These are phyloP conservation scores for Davidsoniella neocaledoniae DNA, from an alignment of 2,329 filamentous ascomycete genomes.

Conservation along the genomic window DNA sequence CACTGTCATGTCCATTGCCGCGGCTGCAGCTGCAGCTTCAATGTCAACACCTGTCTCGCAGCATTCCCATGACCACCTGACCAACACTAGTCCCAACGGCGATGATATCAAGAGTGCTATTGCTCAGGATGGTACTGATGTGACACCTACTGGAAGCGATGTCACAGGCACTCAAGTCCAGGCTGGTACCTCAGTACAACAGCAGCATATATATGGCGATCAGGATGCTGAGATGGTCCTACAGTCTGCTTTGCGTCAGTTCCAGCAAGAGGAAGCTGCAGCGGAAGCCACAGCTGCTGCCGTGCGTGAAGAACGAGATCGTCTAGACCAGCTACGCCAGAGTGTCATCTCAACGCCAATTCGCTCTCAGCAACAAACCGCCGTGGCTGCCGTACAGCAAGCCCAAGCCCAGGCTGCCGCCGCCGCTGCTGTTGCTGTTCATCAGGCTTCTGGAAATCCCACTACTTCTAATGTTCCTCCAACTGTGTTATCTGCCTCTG, in stretches of 20 bases:
- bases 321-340: conserved; percentile 24
- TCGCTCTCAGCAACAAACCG: conserved; percentile 12
- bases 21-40: conserved; percentile 15
- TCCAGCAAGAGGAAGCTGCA: conserved; percentile 42
- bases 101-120: neutral
- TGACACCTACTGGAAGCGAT: too few relatives aligned
- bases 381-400: conserved; percentile 8
- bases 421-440: too few relatives aligned
- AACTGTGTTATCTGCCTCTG: too few relatives aligned
- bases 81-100: neutral
- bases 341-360: conserved; percentile 10
- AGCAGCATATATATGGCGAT: conserved; percentile 25
- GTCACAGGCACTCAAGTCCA: too few relatives aligned
- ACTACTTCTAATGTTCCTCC: too few relatives aligned
- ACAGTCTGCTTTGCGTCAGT: conserved; percentile 40
- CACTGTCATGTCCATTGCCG: conserved; percentile 7
- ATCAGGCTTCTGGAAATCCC: too few relatives aligned
- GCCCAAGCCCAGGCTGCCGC: conserved; percentile 13
- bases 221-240: conserved; percentile 42
- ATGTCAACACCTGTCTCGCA: neutral
- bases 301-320: conserved; percentile 35
- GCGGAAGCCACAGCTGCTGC: conserved; percentile 40
- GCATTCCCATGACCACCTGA: neutral
- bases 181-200: conserved; percentile 15
- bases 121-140: neutral